These are phyloP conservation scores for Neurospora sublineolata DNA, from an alignment of 495 filamentous ascomycete species.

Conservation along the genomic window DNA sequence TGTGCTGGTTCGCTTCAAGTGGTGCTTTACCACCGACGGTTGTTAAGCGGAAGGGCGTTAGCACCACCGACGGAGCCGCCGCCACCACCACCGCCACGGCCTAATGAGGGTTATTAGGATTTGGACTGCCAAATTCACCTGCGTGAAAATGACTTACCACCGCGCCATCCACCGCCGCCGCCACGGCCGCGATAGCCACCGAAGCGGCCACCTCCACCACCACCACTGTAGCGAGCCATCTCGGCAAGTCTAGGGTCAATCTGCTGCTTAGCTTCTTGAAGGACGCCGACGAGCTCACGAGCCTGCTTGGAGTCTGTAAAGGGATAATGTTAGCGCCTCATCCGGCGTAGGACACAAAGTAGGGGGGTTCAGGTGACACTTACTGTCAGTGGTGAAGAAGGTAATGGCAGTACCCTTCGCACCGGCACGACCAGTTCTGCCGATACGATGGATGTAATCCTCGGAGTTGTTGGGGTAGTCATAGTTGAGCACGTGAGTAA, in stretches of 20 bases:
- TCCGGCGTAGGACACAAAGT: not conserved
- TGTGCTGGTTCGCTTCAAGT: not conserved
- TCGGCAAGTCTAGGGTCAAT: slow-evolving; percentile 91
- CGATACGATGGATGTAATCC: slow-evolving; percentile 98
- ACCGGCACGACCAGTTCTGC: slow-evolving; percentile 91
- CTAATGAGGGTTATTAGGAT: not conserved
- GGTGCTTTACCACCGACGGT: slow-evolving; percentile 34
- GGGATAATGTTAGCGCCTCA: slow-evolving; percentile 21
- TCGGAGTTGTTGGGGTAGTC: slow-evolving; percentile 99
- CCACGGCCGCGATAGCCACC: slow-evolving; percentile 44
- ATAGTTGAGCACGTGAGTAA: slow-evolving; percentile 99
- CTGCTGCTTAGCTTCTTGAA: slow-evolving; percentile 95
- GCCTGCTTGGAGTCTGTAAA: slow-evolving; percentile 81
- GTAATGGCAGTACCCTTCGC: slow-evolving; percentile 88
- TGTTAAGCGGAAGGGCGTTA: slow-evolving; percentile 35
- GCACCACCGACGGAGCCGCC: slow-evolving; percentile 19
- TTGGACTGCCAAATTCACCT: slow-evolving; percentile 6
- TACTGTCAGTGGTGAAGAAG: slow-evolving; percentile 97
- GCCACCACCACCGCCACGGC: not conserved
- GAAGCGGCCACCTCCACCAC: slow-evolving; percentile 65
- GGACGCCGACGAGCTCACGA: slow-evolving; percentile 84
- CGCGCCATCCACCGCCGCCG: slow-evolving; percentile 23
- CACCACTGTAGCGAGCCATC: slow-evolving; percentile 88
- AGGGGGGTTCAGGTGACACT: slow-evolving; percentile 26
- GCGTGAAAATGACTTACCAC: slow-evolving; percentile 37